Evolutionary conservation across 768 basidiomycete species (phyloP).

Genomic region (Leccinum subgranulosum): DNA sequence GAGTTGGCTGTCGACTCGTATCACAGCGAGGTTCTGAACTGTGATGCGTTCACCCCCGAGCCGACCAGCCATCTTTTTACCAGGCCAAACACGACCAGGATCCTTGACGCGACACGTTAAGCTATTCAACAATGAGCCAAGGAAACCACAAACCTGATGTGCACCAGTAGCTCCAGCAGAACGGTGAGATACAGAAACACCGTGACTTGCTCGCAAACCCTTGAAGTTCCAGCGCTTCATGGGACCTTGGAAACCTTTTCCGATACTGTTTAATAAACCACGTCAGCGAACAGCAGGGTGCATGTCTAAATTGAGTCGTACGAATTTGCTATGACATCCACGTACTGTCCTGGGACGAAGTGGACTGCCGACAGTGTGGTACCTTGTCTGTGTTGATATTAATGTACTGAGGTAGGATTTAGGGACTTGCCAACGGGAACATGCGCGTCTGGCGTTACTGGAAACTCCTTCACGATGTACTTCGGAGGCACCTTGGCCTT

Average conservation of each 20-base stretch:
- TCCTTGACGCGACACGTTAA: constrained; percentile 51
- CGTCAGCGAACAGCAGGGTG: constrained; percentile 5
- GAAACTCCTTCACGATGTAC: constrained; percentile 82
- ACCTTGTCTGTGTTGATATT: constrained; percentile 42
- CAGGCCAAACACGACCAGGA: constrained; percentile 93
- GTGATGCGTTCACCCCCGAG: constrained; percentile 85
- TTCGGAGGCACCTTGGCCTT: constrained; percentile 83
- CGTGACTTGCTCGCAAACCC: constrained; percentile 90
- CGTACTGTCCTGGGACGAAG: constrained; percentile 95
- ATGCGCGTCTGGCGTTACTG: constrained; percentile 85
- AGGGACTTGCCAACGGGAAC: constrained; percentile 73
- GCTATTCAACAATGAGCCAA: background rate
- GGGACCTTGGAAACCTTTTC: constrained; percentile 94
- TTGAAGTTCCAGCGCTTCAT: constrained; percentile 98
- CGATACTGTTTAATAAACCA: constrained; percentile 57
- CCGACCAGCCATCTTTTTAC: constrained; percentile 97
- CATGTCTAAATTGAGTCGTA: constrained; percentile 37
- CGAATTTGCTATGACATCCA: constrained; percentile 91
- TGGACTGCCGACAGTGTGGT: constrained; percentile 88
- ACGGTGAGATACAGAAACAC: constrained; percentile 93
- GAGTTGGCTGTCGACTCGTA: constrained; percentile 81
- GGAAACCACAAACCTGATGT: constrained; percentile 67
- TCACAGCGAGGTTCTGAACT: constrained; percentile 82
- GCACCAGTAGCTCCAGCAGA: constrained; percentile 91
- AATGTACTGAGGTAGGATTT: background rate